Evolutionary conservation across 257 asterid genomes (phyloP).

Genomic region (Solanum okadae): DNA sequence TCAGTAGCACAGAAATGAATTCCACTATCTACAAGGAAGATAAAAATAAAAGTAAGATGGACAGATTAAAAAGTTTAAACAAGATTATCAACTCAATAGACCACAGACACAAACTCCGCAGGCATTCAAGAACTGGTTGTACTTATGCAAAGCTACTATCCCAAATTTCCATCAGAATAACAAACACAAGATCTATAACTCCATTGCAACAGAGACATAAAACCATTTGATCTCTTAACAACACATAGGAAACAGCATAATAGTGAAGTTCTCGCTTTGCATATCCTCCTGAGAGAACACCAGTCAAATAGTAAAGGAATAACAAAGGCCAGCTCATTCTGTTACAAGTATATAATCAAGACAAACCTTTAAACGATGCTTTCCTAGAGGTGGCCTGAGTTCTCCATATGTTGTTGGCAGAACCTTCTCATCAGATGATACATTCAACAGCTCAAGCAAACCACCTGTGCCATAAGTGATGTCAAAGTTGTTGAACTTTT

Average conservation of each 20-base stretch:
- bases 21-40: constrained; percentile 61
- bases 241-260: not conserved
- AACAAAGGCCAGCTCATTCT: not conserved
- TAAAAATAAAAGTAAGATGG: not conserved
- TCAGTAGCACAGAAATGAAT: constrained; percentile 72
- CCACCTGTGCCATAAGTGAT: constrained; percentile 46
- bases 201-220: not conserved
- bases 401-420: constrained; percentile 84
- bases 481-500: not conserved
- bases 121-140: not conserved
- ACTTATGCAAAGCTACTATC: not conserved
- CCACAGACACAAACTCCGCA: not conserved
- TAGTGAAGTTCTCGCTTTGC: not conserved
- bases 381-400: constrained; percentile 94
- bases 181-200: not conserved
- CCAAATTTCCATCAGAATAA: not conserved
- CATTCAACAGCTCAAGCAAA: constrained; percentile 61
- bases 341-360: not conserved
- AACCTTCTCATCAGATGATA: constrained; percentile 68
- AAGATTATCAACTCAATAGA: not conserved
- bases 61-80: not conserved
- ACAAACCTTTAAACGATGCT: constrained; percentile 84
- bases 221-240: not conserved
- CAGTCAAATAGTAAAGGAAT: not conserved
- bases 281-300: not conserved